phyloP scores from a whole-genome alignment of 2,329 filamentous ascomycete genomes.

The Sclerotinia borealis region DNA sequence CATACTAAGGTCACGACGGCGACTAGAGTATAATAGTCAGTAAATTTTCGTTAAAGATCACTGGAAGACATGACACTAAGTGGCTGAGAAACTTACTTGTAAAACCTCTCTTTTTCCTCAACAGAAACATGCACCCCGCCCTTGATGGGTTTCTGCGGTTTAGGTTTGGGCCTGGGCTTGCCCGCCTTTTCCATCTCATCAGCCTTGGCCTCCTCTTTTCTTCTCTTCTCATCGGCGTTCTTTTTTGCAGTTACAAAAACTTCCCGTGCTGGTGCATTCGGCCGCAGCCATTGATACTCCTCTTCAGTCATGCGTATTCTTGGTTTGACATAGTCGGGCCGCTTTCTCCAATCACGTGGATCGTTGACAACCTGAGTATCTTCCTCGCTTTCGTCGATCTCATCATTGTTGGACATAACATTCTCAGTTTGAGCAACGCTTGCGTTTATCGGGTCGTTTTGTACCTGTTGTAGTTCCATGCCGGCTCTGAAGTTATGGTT shows the following conservation, averaged over 20 bases:
- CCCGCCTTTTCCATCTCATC: not conserved
- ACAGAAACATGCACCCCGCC: not conserved
- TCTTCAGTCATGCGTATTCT: not conserved
- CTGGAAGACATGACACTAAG: not conserved
- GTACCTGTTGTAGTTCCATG: not conserved
- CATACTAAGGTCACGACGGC: not conserved
- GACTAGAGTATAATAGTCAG: not conserved
- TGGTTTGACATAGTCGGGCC: not conserved
- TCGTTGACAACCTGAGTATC: accelerated
- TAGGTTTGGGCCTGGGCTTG: not conserved
- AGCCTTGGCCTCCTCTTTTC: not conserved
- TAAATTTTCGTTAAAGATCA: not conserved
- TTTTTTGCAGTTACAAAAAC: not conserved
- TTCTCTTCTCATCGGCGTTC: not conserved
- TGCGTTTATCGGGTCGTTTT: accelerated
- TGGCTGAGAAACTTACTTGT: not conserved
- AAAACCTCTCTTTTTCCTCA: not conserved
- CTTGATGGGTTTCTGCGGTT: not conserved
- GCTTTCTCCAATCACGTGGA: not conserved
- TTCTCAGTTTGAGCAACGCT: not conserved
- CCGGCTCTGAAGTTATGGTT: no score
- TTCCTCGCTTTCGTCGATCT: no score
- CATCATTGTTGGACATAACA: not conserved
- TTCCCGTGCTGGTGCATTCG: not conserved
- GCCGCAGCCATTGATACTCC: not conserved